These are phyloP conservation scores for Hypoxylon fragiforme DNA, from an alignment of 495 filamentous ascomycete species.

Conservation along the genomic window DNA sequence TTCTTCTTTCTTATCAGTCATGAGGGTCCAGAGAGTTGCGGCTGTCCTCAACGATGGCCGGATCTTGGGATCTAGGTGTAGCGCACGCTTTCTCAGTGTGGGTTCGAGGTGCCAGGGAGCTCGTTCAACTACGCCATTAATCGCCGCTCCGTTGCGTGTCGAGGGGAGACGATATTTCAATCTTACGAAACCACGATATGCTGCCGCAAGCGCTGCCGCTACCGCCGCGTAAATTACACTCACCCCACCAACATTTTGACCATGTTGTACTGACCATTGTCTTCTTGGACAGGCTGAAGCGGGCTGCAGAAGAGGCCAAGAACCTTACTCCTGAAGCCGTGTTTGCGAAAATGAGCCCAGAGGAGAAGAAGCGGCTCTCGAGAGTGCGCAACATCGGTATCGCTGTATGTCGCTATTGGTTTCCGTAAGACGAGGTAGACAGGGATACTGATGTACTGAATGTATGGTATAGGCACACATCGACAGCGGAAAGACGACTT, in stretches of 20 bases:
- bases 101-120: slow-evolving; percentile 22
- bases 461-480: slow-evolving; percentile 77
- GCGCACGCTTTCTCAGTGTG: slow-evolving; percentile 38
- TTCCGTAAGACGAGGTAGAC: neutral
- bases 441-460: slow-evolving; percentile 28
- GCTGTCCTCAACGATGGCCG: slow-evolving; percentile 47
- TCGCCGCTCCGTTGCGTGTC: slow-evolving; percentile 36
- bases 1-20: slow-evolving; percentile 30
- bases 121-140: slow-evolving; percentile 24
- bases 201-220: slow-evolving; percentile 23
- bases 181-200: slow-evolving; percentile 35
- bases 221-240: slow-evolving; percentile 26
- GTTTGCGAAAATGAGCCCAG: slow-evolving; percentile 65
- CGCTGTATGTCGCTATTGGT: slow-evolving; percentile 63
- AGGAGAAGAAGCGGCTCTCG: slow-evolving; percentile 74
- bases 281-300: slow-evolving; percentile 41
- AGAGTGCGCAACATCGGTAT: slow-evolving; percentile 96
- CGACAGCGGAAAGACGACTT: slow-evolving; percentile 98
- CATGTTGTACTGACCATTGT: neutral
- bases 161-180: slow-evolving; percentile 38
- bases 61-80: slow-evolving; percentile 37
- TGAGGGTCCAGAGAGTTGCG: slow-evolving; percentile 50
- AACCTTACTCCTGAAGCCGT: slow-evolving; percentile 51
- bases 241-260: neutral
- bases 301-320: slow-evolving; percentile 49